phyloP scores from a whole-genome alignment of 2,329 filamentous ascomycete species.

The Graphium sp. region DNA sequence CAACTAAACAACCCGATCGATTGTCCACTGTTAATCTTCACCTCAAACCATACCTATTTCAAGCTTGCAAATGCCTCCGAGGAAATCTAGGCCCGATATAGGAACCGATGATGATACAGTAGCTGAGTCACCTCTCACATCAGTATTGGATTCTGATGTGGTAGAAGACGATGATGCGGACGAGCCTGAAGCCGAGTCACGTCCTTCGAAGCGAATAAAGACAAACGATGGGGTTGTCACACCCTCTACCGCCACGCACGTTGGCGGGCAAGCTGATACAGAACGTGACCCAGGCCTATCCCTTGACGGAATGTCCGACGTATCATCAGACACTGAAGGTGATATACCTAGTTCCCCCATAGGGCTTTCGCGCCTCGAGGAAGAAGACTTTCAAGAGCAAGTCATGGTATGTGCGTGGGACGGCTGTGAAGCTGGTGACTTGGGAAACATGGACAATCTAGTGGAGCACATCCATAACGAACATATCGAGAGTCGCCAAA shows the following conservation, averaged over 20 bases:
- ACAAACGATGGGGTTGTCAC: constrained; percentile 24
- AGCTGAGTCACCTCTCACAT: constrained; percentile 30
- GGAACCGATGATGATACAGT: too few relatives aligned
- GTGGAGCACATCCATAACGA: constrained; percentile 80
- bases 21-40: too few relatives aligned
- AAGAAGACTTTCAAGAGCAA: constrained; percentile 62
- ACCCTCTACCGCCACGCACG: constrained; percentile 23
- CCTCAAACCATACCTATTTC: too few relatives aligned
- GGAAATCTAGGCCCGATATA: too few relatives aligned
- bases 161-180: constrained; percentile 29
- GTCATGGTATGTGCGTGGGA: constrained; percentile 68
- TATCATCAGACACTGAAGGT: constrained; percentile 83
- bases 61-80: too few relatives aligned
- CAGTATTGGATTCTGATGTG: constrained; percentile 25
- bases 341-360: constrained; percentile 59
- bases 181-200: constrained; percentile 18
- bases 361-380: constrained; percentile 50
- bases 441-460: constrained; percentile 65
- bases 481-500: constrained; percentile 84
- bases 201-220: constrained; percentile 30
- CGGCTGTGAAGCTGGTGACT: constrained; percentile 52
- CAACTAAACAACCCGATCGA: too few relatives aligned
- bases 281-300: constrained; percentile 31
- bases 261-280: too few relatives aligned
- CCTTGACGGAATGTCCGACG: constrained; percentile 46